Percentiles rank a stretch among this genome's conserved stretches.
These are phyloP conservation scores for Ceratobasidium sp. DNA, from an alignment of 1,284 basidiomycete genomes.

Conservation along the genomic window DNA sequence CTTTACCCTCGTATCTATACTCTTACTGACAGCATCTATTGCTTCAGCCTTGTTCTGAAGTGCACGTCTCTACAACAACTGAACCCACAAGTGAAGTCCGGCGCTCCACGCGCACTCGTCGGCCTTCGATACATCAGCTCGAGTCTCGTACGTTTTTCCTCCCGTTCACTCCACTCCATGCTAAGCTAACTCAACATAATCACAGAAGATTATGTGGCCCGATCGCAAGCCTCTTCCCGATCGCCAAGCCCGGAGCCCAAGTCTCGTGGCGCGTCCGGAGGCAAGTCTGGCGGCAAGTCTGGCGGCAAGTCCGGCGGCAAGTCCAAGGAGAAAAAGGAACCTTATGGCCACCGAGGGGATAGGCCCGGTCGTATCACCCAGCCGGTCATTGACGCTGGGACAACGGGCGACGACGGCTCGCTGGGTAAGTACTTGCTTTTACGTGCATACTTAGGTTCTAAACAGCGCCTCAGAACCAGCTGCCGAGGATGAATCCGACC, in stretches of 20 bases:
- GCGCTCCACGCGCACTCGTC: background rate
- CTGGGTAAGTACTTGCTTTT: background rate
- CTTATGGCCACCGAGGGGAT: background rate
- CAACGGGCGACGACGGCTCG: background rate
- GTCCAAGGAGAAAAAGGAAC: background rate
- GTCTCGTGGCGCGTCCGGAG: too few species aligned
- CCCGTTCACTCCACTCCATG: too few species aligned
- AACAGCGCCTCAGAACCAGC: background rate
- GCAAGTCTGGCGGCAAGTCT: too few species aligned
- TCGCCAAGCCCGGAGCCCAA: background rate
- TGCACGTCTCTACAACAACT: too few species aligned
- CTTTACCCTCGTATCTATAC: too few species aligned
- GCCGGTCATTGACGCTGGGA: background rate
- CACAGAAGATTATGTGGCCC: background rate
- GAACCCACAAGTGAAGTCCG: too few species aligned
- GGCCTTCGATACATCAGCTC: constrained; percentile 1
- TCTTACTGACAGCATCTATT: too few species aligned
- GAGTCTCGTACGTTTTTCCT: too few species aligned
- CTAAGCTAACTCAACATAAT: too few species aligned
- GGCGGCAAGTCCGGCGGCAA: background rate
- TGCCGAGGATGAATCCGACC: background rate
- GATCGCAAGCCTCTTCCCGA: background rate
- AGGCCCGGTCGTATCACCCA: constrained; percentile 12
- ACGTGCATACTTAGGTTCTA: background rate
- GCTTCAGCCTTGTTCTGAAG: too few species aligned